Evolutionary conservation across 75 land plant species (phyloP).

Genomic region (Ceratopteris richardii): DNA sequence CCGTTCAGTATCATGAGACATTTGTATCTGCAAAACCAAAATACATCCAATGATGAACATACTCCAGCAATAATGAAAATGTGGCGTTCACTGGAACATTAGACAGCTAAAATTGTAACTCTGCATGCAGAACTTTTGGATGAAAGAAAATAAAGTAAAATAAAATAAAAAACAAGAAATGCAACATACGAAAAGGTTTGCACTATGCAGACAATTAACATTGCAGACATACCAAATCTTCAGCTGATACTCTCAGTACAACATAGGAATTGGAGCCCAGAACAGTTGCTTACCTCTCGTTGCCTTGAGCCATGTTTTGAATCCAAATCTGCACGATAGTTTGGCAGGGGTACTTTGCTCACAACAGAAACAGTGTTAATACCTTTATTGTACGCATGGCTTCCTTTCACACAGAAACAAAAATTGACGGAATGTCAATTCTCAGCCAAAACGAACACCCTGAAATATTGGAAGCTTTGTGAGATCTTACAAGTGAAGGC

Average conservation of each 20-base stretch:
- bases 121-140: background rate
- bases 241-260: too few species aligned
- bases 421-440: background rate
- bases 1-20: constrained; percentile 68
- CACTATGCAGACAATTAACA: too few species aligned
- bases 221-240: too few species aligned
- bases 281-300: constrained; percentile 56
- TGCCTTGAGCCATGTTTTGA: constrained; percentile 85
- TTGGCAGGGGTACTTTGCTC: constrained; percentile 86
- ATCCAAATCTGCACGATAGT: constrained; percentile 93
- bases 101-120: too few species aligned
- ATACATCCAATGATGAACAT: too few species aligned
- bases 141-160: background rate
- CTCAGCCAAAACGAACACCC: background rate
- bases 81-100: too few species aligned
- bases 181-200: too few species aligned
- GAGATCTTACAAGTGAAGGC: constrained; percentile 21
- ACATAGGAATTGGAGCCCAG: too few species aligned
- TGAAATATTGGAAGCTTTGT: background rate
- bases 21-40: constrained; percentile 46
- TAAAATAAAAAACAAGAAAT: background rate
- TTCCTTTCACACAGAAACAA: constrained; percentile 45
- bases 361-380: constrained; percentile 61
- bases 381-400: constrained; percentile 92
- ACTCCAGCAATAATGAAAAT: too few species aligned